Evolutionary conservation across 129 eudicot species (phyloP).

Genomic region (Helianthus tuberosus): DNA sequence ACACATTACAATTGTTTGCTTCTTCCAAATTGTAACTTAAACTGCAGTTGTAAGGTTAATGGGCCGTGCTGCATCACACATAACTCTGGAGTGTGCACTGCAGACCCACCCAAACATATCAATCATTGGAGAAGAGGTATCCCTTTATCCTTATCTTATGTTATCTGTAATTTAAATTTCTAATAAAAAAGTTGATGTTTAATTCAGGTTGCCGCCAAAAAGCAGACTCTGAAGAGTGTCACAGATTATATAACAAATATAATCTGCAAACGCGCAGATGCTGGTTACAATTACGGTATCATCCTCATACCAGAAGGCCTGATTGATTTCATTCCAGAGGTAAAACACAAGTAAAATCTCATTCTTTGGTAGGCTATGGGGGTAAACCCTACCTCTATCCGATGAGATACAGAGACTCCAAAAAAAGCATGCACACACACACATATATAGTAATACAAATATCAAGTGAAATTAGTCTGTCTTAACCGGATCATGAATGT

Average conservation of each 20-base stretch:
- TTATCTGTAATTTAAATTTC: background rate
- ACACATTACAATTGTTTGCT: slow-evolving; percentile 7
- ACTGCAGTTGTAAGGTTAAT: slow-evolving; percentile 90
- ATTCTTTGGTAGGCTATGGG: no score
- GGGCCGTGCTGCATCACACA: slow-evolving; percentile 99
- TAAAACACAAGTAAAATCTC: background rate
- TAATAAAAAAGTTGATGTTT: background rate
- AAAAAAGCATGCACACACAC: no score
- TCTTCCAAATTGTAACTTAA: slow-evolving; percentile 8
- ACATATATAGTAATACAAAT: background rate
- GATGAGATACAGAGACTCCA: no score
- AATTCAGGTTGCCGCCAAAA: slow-evolving; percentile 75
- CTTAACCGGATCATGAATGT: background rate
- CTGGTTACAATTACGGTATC: slow-evolving; percentile 90
- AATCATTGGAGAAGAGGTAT: slow-evolving; percentile 98
- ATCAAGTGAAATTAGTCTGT: background rate
- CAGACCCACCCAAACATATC: slow-evolving; percentile 98
- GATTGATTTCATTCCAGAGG: slow-evolving; percentile 99
- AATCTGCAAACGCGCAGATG: slow-evolving; percentile 78
- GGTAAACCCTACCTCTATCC: no score
- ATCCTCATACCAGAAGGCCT: slow-evolving; percentile 95
- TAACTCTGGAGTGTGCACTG: slow-evolving; percentile 95
- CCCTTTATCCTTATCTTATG: background rate
- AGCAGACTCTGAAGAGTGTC: slow-evolving; percentile 75
- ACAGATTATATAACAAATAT: slow-evolving; percentile 82